Conservation (phyloP, 225 moss, liverwort and hornwort genomes). For the Polytrichum formosum region DNA sequence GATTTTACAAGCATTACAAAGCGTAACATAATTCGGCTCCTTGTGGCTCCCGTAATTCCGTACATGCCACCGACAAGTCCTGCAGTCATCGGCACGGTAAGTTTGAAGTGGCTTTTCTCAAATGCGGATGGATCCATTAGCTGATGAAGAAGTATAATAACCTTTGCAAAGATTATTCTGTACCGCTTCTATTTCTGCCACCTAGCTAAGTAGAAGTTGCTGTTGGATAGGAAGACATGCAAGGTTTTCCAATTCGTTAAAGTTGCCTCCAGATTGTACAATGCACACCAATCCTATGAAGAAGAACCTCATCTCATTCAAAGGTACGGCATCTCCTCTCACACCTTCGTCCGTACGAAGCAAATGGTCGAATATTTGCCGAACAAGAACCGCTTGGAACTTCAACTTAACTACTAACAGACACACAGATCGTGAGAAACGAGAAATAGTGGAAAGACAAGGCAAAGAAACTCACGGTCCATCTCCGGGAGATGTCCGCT, state of each 20-base stretch:
- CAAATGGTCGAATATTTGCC: not conserved
- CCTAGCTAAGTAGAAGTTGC: no score
- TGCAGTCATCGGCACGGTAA: constrained; percentile 29
- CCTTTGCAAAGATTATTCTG: no score
- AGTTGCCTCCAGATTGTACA: no score
- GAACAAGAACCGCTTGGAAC: constrained; percentile 1
- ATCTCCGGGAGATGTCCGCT: constrained; percentile 98
- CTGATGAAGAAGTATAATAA: no score
- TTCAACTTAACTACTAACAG: not conserved
- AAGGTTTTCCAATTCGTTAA: no score
- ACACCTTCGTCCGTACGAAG: not conserved
- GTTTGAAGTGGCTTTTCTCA: not conserved
- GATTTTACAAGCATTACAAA: constrained; percentile 99
- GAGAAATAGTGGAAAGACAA: not conserved
- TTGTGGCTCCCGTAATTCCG: constrained; percentile 95
- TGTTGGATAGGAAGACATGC: no score
- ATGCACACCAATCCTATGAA: no score
- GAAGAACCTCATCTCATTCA: not conserved
- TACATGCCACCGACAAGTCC: constrained; percentile 99
- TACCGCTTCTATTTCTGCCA: no score
- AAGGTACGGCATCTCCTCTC: not conserved
- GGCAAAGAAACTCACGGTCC: constrained; percentile 79
- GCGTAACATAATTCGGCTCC: constrained; percentile 91
- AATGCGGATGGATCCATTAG: no score
- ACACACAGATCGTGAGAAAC: not conserved